Conservation (phyloP, 176 grass and related monocot genomes). For the Tillandsia leiboldiana region DNA sequence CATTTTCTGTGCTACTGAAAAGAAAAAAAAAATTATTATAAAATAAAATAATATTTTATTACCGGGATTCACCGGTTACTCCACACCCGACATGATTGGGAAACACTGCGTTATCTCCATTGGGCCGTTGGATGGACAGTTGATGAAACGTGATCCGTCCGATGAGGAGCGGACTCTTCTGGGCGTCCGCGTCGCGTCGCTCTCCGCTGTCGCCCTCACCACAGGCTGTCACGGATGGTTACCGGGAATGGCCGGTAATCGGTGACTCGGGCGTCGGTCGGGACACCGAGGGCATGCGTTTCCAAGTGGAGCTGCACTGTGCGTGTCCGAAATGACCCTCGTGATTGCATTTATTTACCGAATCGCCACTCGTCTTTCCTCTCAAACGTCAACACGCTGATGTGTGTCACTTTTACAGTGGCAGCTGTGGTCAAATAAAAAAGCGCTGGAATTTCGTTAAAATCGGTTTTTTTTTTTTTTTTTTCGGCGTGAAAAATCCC, state of each 20-base stretch:
- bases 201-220: neutral
- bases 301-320: neutral
- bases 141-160: neutral
- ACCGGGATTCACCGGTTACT: neutral
- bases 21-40: neutral
- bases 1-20: too few relatives aligned
- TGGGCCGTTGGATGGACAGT: neutral
- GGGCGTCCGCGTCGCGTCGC: neutral
- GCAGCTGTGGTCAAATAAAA: neutral
- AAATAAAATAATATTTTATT: neutral
- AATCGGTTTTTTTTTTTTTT: neutral
- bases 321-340: neutral
- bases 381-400: neutral
- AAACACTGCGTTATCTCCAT: neutral
- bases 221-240: neutral
- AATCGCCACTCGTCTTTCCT: neutral
- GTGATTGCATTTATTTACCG: neutral
- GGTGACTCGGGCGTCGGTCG: neutral
- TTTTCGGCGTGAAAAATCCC: too few relatives aligned
- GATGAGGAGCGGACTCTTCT: neutral
- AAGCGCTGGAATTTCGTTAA: neutral
- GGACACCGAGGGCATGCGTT: neutral
- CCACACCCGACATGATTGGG: too few relatives aligned
- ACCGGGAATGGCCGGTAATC: neutral
- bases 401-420: neutral